These are phyloP conservation scores for Lasiodiplodia citricola DNA, from an alignment of 2,329 filamentous ascomycete species.

Conservation along the genomic window DNA sequence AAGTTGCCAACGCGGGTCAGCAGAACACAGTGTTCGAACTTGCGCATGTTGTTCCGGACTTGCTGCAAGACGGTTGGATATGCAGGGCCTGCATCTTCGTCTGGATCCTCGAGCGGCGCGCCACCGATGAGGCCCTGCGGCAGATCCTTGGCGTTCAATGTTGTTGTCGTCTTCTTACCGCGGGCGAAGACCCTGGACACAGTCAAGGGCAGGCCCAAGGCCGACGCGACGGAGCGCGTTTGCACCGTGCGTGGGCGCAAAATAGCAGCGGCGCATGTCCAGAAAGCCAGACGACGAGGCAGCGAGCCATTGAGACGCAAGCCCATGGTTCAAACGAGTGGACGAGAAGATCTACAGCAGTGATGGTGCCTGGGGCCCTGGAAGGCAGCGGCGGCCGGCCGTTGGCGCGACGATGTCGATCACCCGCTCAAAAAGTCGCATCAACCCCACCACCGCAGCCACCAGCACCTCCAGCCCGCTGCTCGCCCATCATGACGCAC, in stretches of 20 bases:
- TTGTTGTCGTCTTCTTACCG: slow-evolving; percentile 43
- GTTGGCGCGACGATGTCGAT: slow-evolving; percentile 5
- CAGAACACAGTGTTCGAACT: slow-evolving; percentile 87
- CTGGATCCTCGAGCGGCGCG: slow-evolving; percentile 47
- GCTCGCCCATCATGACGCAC: slow-evolving; percentile 60
- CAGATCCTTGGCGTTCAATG: slow-evolving; percentile 49
- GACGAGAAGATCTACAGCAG: not conserved
- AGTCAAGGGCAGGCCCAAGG: not conserved
- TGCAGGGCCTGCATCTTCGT: slow-evolving; percentile 55
- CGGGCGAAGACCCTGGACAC: slow-evolving; percentile 29
- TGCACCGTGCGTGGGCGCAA: not conserved
- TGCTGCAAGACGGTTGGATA: slow-evolving; percentile 92
- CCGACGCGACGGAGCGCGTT: slow-evolving; percentile 14
- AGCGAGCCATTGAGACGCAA: not conserved
- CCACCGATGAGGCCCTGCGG: slow-evolving; percentile 61
- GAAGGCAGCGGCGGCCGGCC: not conserved
- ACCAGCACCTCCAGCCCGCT: not conserved
- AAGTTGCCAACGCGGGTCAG: slow-evolving; percentile 93
- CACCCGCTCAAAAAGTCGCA: slow-evolving; percentile 18
- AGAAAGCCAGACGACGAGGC: not conserved
- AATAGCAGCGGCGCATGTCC: not conserved
- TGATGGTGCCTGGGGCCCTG: not conserved
- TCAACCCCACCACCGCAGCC: slow-evolving; percentile 19
- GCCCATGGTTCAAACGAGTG: not conserved
- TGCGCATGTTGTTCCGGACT: slow-evolving; percentile 85